Percentiles rank a stretch among this genome's conserved stretches.
phyloP scores from a whole-genome alignment of 306 rosid species.

The Hippophae rhamnoides region DNA sequence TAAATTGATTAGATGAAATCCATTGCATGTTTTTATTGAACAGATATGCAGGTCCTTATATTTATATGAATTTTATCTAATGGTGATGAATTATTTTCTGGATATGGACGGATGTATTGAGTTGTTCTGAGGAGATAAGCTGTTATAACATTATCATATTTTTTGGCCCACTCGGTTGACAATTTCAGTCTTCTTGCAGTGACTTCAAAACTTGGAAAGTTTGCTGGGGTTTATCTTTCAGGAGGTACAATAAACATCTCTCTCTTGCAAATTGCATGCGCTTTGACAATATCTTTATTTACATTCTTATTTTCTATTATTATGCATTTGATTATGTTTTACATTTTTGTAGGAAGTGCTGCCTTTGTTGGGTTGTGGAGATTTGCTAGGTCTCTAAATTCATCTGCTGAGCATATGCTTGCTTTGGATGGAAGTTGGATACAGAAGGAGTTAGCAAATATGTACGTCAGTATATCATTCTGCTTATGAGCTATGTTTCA shows the following conservation, averaged over 20 bases:
- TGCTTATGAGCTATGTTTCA: background rate
- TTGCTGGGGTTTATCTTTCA: slow-evolving; percentile 26
- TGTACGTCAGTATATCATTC: slow-evolving; percentile 36
- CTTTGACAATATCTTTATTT: background rate
- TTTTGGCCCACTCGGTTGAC: slow-evolving; percentile 14
- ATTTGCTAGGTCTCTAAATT: slow-evolving; percentile 29
- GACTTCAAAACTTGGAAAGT: slow-evolving; percentile 34
- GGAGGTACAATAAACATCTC: slow-evolving; percentile 37
- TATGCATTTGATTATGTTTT: slow-evolving; percentile 12
- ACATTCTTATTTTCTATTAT: background rate
- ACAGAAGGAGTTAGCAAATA: slow-evolving; percentile 69
- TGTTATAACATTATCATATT: background rate
- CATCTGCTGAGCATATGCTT: slow-evolving; percentile 50
- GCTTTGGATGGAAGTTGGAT: slow-evolving; percentile 52
- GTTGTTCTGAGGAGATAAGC: background rate
- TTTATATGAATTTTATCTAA: too few species aligned
- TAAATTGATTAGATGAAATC: too few species aligned
- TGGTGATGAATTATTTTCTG: too few species aligned
- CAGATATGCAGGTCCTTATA: too few species aligned
- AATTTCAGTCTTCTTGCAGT: slow-evolving; percentile 42
- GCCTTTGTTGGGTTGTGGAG: slow-evolving; percentile 38
- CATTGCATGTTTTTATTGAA: too few species aligned
- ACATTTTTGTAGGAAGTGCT: slow-evolving; percentile 49
- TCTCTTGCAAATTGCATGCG: background rate
- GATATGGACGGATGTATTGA: too few species aligned